Evolutionary conservation across 768 basidiomycete genomes (phyloP).

Genomic region (Lepiota venenata): DNA sequence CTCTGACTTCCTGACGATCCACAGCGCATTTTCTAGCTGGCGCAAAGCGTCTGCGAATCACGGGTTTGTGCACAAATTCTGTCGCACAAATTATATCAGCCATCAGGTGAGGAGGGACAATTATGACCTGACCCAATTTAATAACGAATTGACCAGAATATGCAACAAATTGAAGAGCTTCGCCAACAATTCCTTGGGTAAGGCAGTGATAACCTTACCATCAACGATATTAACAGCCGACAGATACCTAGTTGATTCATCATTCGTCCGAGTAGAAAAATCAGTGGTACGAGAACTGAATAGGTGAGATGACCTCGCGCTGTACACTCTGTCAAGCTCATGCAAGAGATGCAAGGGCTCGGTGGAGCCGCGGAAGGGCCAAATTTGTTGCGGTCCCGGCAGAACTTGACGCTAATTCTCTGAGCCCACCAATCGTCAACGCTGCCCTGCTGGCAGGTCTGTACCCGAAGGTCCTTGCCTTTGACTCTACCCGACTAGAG

Average conservation of each 20-base stretch:
- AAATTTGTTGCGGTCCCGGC: conserved; percentile 76
- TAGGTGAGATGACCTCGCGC: conserved; percentile 34
- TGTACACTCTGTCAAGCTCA: conserved; percentile 3
- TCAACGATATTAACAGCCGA: conserved; percentile 1
- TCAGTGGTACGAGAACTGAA: conserved; percentile 67
- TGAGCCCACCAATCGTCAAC: conserved; percentile 63
- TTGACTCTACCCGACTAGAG: conserved; percentile 60
- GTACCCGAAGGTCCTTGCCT: conserved; percentile 83
- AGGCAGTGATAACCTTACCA: conserved; percentile 11
- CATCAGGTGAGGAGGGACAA: conserved; percentile 59
- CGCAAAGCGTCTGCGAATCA: conserved; percentile 67
- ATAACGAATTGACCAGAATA: conserved; percentile 47
- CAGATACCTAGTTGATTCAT: conserved; percentile 87
- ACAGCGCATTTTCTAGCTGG: conserved; percentile 89
- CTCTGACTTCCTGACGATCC: conserved; percentile 92
- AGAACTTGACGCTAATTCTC: conserved; percentile 66
- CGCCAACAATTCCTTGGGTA: conserved; percentile 85
- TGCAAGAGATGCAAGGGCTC: conserved; percentile 44
- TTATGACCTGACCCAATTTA: not conserved
- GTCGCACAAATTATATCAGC: conserved; percentile 75
- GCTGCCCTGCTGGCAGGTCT: conserved; percentile 84
- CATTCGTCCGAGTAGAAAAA: conserved; percentile 70
- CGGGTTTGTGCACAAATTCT: conserved; percentile 65
- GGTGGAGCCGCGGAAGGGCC: conserved; percentile 69
- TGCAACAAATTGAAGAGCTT: conserved; percentile 95